Conservation (phyloP, 805 yeast species). For the Metschnikowia gelsemii region DNA sequence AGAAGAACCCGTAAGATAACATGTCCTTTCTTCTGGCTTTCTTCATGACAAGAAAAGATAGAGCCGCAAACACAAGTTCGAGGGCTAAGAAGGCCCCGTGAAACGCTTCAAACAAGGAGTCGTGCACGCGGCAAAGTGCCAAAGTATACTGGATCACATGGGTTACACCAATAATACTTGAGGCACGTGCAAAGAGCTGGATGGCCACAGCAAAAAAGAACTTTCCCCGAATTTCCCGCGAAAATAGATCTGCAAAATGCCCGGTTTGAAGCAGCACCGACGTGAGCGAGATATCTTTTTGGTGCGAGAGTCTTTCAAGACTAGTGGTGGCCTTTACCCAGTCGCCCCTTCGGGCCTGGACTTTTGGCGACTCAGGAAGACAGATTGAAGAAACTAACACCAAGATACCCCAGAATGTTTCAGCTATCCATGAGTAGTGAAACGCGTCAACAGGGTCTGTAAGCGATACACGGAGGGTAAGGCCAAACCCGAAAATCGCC, state of each 20-base stretch:
- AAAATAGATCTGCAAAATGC: constrained; percentile 4
- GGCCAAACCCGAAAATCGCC: constrained; percentile 7
- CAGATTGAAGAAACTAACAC: constrained; percentile 8
- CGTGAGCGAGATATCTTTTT: constrained; percentile 4
- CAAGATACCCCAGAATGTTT: constrained; percentile 12
- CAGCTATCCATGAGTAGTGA: constrained; percentile 15
- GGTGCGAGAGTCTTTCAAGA: constrained; percentile 8
- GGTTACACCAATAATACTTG: constrained; percentile 6
- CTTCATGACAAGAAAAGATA: constrained; percentile 47
- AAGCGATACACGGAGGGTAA: constrained; percentile 2
- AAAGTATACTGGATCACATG: constrained; percentile 11
- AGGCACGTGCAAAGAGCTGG: constrained; percentile 12
- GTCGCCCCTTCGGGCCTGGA: constrained; percentile 11
- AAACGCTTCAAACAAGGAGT: constrained; percentile 8
- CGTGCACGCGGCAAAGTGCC: constrained; percentile 13
- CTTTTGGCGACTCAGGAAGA: constrained; percentile 18
- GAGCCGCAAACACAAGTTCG: constrained; percentile 39
- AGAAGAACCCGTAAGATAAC: constrained; percentile 42
- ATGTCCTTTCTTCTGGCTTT: constrained; percentile 47
- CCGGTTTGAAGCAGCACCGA: constrained; percentile 5
- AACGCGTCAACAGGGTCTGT: constrained; percentile 7
- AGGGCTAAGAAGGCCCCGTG: constrained; percentile 32
- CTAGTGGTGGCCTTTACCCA: constrained; percentile 13
- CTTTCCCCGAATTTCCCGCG: not conserved
- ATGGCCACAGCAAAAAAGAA: constrained; percentile 9